A percentile compares a stretch with the other conserved stretches of the same genome.
Evolutionary conservation across 345 rosid species (phyloP).

Genomic region (Populus davidiana): DNA sequence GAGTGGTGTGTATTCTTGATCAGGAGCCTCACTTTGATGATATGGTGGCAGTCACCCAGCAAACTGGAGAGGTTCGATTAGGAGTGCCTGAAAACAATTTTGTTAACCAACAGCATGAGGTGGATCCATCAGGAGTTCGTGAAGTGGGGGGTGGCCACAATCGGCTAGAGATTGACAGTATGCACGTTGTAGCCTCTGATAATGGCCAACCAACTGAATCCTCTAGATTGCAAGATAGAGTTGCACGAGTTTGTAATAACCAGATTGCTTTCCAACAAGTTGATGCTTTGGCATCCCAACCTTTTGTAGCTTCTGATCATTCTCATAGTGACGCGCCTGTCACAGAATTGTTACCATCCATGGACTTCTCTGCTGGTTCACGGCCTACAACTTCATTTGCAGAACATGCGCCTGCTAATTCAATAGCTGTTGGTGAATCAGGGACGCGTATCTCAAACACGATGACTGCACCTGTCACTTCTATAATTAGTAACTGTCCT

Average conservation of each 20-base stretch:
- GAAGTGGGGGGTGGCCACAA: slow-evolving; percentile 1
- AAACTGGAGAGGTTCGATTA: background rate
- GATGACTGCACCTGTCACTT: slow-evolving; percentile 13
- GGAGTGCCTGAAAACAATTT: too few relatives aligned
- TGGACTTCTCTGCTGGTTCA: slow-evolving; percentile 4
- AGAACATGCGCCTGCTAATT: slow-evolving; percentile 8
- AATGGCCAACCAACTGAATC: slow-evolving; percentile 17
- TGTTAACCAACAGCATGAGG: background rate
- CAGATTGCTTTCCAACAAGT: slow-evolving; percentile 25
- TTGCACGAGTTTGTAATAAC: slow-evolving; percentile 22
- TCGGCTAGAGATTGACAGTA: background rate
- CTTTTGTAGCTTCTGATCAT: slow-evolving; percentile 10
- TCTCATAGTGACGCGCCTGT: background rate
- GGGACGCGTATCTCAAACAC: slow-evolving; percentile 18
- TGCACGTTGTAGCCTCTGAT: background rate
- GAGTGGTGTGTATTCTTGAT: background rate
- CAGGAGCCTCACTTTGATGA: background rate
- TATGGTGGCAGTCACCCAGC: background rate
- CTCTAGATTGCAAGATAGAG: slow-evolving; percentile 31
- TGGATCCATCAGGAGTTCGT: background rate
- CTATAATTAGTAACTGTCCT: slow-evolving; percentile 19
- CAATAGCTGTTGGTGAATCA: slow-evolving; percentile 1
- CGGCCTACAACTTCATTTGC: slow-evolving; percentile 16
- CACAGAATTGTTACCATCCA: slow-evolving; percentile 7
- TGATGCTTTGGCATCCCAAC: slow-evolving; percentile 11